phyloP scores from a whole-genome alignment of 2,329 filamentous ascomycete species.

The Ceratocystis diversiconidia region DNA sequence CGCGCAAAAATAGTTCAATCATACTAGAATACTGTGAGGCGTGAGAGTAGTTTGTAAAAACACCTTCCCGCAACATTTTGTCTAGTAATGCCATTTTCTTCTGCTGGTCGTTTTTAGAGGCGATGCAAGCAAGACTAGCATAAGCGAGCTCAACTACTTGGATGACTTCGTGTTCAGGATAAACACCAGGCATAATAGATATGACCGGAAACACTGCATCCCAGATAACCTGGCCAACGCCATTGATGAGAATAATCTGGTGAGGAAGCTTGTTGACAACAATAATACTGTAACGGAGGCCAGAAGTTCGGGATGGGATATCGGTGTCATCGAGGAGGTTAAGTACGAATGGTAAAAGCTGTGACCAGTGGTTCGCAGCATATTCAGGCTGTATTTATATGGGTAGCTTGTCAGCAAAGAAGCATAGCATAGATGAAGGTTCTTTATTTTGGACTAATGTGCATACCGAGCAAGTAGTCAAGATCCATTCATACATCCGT shows the following conservation, averaged over 20 bases:
- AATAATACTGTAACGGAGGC: slow-evolving; percentile 37
- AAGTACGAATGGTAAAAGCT: slow-evolving; percentile 56
- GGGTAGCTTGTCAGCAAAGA: background rate
- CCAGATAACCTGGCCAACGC: slow-evolving; percentile 53
- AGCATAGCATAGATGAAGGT: background rate
- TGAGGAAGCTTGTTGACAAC: slow-evolving; percentile 43
- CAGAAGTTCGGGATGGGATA: slow-evolving; percentile 37
- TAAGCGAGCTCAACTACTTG: slow-evolving; percentile 52
- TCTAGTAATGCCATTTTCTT: slow-evolving; percentile 33
- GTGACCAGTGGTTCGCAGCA: slow-evolving; percentile 47
- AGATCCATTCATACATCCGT: slow-evolving; percentile 16
- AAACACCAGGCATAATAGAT: slow-evolving; percentile 63
- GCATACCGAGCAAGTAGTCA: slow-evolving; percentile 11
- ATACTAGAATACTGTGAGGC: slow-evolving; percentile 44
- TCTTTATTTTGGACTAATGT: background rate
- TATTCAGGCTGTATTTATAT: slow-evolving; percentile 26
- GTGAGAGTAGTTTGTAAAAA: slow-evolving; percentile 43
- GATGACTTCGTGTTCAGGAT: slow-evolving; percentile 56
- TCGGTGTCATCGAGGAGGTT: slow-evolving; percentile 52
- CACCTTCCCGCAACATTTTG: slow-evolving; percentile 40
- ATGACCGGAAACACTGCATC: slow-evolving; percentile 57
- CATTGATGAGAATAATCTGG: slow-evolving; percentile 43
- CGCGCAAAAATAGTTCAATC: slow-evolving; percentile 39
- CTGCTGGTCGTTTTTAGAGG: slow-evolving; percentile 22
- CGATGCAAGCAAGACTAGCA: slow-evolving; percentile 40